These are phyloP conservation scores for Termitomyces sp. DNA, from an alignment of 768 basidiomycete species.

Conservation along the genomic window DNA sequence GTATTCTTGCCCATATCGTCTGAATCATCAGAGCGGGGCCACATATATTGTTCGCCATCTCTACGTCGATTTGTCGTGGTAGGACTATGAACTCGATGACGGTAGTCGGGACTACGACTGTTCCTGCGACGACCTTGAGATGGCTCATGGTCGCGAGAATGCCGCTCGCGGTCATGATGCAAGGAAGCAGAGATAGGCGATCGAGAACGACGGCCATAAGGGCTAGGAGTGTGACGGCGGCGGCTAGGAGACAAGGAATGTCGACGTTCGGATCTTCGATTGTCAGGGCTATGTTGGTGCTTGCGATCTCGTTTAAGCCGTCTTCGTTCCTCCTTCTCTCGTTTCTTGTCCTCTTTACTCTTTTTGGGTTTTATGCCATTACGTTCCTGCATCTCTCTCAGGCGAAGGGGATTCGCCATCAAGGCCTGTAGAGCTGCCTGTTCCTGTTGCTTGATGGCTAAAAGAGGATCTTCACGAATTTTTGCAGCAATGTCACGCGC, in stretches of 20 bases:
- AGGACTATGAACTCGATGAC: conserved; percentile 22
- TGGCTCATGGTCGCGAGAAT: conserved; percentile 24
- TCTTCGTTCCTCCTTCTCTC: conserved; percentile 40
- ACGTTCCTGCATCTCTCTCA: conserved; percentile 74
- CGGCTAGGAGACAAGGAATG: conserved; percentile 25
- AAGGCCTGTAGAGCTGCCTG: conserved; percentile 87
- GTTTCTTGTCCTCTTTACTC: conserved; percentile 60
- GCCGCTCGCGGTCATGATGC: conserved; percentile 15
- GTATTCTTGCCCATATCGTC: conserved; percentile 31
- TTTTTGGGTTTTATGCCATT: conserved; percentile 80
- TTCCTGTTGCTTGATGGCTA: conserved; percentile 98
- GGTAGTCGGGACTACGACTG: conserved; percentile 27
- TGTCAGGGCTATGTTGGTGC: conserved; percentile 16
- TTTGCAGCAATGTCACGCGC: conserved; percentile 86
- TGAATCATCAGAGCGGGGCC: conserved; percentile 49
- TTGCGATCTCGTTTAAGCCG: conserved; percentile 35
- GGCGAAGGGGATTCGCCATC: conserved; percentile 78
- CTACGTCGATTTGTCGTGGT: conserved; percentile 21
- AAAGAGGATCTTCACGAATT: conserved; percentile 91
- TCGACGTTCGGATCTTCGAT: conserved; percentile 9
- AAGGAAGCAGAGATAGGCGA: conserved; percentile 30
- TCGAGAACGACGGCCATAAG: conserved; percentile 30
- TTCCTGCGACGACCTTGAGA: conserved; percentile 4
- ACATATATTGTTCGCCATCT: conserved; percentile 25
- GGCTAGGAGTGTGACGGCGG: conserved; percentile 43